phyloP scores from a whole-genome alignment of 495 filamentous ascomycete genomes.

The Hyaloscypha variabilis region DNA sequence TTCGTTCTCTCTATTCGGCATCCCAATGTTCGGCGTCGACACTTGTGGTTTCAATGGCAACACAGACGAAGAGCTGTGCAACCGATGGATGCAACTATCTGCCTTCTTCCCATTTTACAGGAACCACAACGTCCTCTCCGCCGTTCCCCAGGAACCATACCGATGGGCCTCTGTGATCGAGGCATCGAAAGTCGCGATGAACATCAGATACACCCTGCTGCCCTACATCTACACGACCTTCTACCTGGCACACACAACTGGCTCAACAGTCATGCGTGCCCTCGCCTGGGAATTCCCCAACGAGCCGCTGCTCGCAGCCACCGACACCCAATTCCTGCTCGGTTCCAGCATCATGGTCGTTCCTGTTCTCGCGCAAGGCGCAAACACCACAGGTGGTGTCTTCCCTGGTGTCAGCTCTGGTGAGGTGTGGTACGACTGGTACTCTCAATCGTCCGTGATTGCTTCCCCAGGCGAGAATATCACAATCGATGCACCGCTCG shows the following conservation, averaged over 20 bases:
- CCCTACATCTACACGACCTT: slow-evolving; percentile 86
- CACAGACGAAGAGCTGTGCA: slow-evolving; percentile 73
- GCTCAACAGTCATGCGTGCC: slow-evolving; percentile 79
- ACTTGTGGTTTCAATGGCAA: slow-evolving; percentile 82
- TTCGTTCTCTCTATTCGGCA: slow-evolving; percentile 78
- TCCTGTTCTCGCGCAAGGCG: slow-evolving; percentile 70
- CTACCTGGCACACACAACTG: slow-evolving; percentile 55
- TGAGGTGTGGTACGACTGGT: slow-evolving; percentile 84
- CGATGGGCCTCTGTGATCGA: slow-evolving; percentile 69
- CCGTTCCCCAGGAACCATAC: slow-evolving; percentile 76
- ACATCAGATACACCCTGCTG: slow-evolving; percentile 71
- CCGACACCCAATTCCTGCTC: slow-evolving; percentile 78
- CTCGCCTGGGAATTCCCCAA: slow-evolving; percentile 83
- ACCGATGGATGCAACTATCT: slow-evolving; percentile 83
- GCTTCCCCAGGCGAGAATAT: slow-evolving; percentile 62
- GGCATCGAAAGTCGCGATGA: slow-evolving; percentile 69
- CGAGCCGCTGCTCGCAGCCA: slow-evolving; percentile 68
- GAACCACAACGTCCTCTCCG: slow-evolving; percentile 72
- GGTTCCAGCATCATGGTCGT: slow-evolving; percentile 71
- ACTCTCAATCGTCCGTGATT: slow-evolving; percentile 57
- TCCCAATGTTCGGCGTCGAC: slow-evolving; percentile 87
- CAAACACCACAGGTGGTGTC: slow-evolving; percentile 68
- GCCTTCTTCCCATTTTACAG: slow-evolving; percentile 91
- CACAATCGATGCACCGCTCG: slow-evolving; percentile 73
- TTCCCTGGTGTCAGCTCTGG: slow-evolving; percentile 72